Conservation (phyloP, 1,139 yeast genomes). For the Yamadazyma friedrichii region DNA sequence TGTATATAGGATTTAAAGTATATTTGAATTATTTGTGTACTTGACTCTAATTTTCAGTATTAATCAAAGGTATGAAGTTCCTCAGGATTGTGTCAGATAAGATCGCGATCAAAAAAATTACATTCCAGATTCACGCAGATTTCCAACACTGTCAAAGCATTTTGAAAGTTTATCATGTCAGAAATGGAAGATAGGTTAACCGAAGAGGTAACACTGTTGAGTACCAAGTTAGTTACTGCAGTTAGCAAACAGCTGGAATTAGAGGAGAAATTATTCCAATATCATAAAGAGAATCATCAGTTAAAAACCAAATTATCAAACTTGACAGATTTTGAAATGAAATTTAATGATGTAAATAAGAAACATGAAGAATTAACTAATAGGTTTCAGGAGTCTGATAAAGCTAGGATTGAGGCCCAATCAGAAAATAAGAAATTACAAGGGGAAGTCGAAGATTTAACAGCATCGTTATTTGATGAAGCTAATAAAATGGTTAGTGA, state of each 20-base stretch:
- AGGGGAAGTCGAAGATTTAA: conserved; percentile 73
- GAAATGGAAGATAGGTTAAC: conserved; percentile 38
- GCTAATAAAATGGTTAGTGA: conserved; percentile 79
- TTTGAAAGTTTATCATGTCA: conserved; percentile 1
- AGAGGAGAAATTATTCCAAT: conserved; percentile 40
- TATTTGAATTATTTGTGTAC: no score
- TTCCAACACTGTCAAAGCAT: neutral
- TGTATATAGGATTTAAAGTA: neutral
- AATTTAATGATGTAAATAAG: conserved; percentile 29
- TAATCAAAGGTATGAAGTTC: no score
- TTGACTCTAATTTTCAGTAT: no score
- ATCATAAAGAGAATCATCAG: conserved; percentile 31
- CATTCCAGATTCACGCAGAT: conserved; percentile 1
- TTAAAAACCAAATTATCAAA: conserved; percentile 21
- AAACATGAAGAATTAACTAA: conserved; percentile 30
- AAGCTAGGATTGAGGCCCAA: conserved; percentile 51
- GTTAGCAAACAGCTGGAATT: conserved; percentile 57
- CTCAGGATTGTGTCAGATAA: no score
- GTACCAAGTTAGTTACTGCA: conserved; percentile 61
- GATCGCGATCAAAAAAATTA: neutral
- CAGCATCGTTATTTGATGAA: conserved; percentile 73
- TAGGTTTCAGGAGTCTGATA: conserved; percentile 32
- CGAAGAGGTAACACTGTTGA: conserved; percentile 53
- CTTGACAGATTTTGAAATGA: conserved; percentile 20
- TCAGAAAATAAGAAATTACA: conserved; percentile 57